A percentile compares a stretch with the other conserved stretches of the same genome.
phyloP scores from a whole-genome alignment of 169 alveolate species.

The Plasmodium knowlesi region DNA sequence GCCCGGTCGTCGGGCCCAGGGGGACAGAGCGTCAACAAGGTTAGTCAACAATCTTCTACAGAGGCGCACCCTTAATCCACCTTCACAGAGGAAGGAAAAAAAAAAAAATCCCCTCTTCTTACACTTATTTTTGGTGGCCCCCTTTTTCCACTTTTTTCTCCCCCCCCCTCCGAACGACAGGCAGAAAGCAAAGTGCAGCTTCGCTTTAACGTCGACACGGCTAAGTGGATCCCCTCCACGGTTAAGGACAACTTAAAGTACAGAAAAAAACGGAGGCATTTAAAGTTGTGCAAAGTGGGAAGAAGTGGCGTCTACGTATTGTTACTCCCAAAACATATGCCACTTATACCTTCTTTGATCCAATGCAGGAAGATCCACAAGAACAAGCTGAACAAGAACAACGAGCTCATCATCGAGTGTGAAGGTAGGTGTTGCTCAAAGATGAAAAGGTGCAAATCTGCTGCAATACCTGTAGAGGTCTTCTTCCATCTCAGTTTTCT shows the following conservation, averaged over 20 bases:
- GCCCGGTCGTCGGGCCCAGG: slow-evolving; percentile 87
- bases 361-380: slow-evolving; percentile 20
- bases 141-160: not conserved
- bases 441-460: not conserved
- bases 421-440: slow-evolving; percentile 14
- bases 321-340: not conserved
- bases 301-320: not conserved
- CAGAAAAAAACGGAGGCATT: not conserved
- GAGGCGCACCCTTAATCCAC: not conserved
- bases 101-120: not conserved
- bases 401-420: slow-evolving; percentile 55
- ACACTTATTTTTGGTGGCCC: not conserved
- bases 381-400: slow-evolving; percentile 37
- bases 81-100: not conserved
- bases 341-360: not conserved
- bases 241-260: slow-evolving; percentile 82
- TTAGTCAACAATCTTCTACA: not conserved
- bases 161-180: slow-evolving; percentile 32
- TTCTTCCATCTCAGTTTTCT: not conserved
- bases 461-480: not conserved
- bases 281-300: not conserved
- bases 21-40: slow-evolving; percentile 88
- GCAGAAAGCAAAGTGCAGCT: slow-evolving; percentile 86
- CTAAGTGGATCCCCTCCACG: slow-evolving; percentile 79
- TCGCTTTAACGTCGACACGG: slow-evolving; percentile 80